Evolutionary conservation across 2,329 filamentous ascomycete genomes (phyloP).

Genomic region (Colletotrichum lindemuthianum): DNA sequence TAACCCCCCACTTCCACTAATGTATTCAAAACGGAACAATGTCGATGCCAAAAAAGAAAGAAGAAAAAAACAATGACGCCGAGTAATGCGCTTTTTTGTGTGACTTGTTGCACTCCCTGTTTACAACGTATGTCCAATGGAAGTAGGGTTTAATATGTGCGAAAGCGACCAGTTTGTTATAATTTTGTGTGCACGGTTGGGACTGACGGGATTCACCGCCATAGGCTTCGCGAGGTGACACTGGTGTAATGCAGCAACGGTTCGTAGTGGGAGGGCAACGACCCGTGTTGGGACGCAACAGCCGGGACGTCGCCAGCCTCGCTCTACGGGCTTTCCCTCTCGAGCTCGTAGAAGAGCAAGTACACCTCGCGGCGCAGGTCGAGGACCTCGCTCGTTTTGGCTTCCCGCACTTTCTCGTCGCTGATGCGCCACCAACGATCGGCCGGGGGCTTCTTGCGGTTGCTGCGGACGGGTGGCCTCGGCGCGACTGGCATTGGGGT

Average conservation of each 20-base stretch:
- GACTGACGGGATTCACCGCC: constrained; percentile 5
- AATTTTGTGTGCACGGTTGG: neutral
- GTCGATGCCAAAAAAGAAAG: neutral
- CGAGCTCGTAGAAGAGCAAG: constrained; percentile 93
- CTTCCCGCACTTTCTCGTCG: constrained; percentile 95
- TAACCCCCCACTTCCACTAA: too few species aligned
- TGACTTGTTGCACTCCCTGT: neutral
- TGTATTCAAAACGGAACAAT: neutral
- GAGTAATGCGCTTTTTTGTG: constrained; percentile 22
- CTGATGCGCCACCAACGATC: constrained; percentile 98
- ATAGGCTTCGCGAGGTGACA: constrained; percentile 17
- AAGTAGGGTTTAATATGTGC: constrained; percentile 9
- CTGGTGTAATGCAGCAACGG: constrained; percentile 23
- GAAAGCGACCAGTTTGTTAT: neutral
- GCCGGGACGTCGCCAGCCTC: constrained; percentile 34
- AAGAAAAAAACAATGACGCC: constrained; percentile 6
- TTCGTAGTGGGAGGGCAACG: constrained; percentile 26
- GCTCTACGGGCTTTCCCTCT: constrained; percentile 53
- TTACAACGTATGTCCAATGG: constrained; percentile 4
- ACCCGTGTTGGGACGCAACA: constrained; percentile 6
- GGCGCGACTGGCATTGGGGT: constrained; percentile 38
- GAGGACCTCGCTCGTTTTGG: constrained; percentile 90
- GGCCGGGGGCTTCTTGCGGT: constrained; percentile 64
- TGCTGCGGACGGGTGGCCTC: constrained; percentile 42
- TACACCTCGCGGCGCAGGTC: constrained; percentile 97